phyloP scores from a whole-genome alignment of 176 grass and related monocot genomes.

The Elymus sibiricus region DNA sequence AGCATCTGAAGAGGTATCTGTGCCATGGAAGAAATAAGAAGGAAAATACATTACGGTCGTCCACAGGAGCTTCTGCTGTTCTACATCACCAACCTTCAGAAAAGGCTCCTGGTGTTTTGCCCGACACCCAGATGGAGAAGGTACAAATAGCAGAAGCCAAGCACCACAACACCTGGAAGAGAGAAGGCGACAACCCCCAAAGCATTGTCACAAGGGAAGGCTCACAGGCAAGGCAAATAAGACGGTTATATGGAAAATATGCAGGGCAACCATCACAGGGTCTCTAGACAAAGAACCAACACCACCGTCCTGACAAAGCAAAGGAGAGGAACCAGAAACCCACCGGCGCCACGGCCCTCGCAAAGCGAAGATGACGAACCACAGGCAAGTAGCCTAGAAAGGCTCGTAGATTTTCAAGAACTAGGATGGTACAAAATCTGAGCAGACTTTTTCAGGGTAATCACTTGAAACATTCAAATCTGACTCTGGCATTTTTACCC shows the following conservation, averaged over 20 bases:
- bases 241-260: background rate
- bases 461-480: constrained; percentile 11
- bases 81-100: background rate
- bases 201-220: background rate
- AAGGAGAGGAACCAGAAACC: background rate
- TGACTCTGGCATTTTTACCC: constrained; percentile 45
- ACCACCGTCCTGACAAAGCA: background rate
- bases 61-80: background rate
- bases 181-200: background rate
- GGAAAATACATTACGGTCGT: background rate
- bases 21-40: background rate
- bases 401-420: background rate
- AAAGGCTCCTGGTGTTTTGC: background rate
- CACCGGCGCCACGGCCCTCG: background rate
- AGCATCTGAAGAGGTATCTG: no score
- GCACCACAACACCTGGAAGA: background rate
- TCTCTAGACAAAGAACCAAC: background rate
- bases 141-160: background rate
- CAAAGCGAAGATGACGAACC: background rate
- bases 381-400: background rate
- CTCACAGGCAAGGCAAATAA: background rate
- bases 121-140: background rate
- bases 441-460: background rate
- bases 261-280: no score
- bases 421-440: background rate